phyloP scores from a whole-genome alignment of 2,329 filamentous ascomycete species.

The Colletotrichum abscissum region DNA sequence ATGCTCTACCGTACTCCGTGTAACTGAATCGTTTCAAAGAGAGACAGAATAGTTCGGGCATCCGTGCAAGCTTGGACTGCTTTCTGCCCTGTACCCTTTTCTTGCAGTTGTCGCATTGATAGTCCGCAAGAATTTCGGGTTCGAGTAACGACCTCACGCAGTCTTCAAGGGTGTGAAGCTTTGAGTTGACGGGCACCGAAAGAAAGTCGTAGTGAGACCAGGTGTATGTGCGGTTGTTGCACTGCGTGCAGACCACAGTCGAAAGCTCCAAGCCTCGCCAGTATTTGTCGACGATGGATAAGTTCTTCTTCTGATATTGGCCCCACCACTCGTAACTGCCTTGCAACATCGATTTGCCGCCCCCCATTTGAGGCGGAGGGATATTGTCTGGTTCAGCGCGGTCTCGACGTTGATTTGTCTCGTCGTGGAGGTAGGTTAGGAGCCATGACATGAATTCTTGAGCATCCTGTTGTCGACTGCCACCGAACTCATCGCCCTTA shows the following conservation, averaged over 20 bases:
- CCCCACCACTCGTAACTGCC: constrained; percentile 82
- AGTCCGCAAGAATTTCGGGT: constrained; percentile 74
- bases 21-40: constrained; percentile 72
- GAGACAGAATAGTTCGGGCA: constrained; percentile 83
- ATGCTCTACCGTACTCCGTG: constrained; percentile 41
- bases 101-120: constrained; percentile 81
- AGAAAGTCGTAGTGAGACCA: constrained; percentile 66
- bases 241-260: constrained; percentile 74
- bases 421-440: constrained; percentile 84
- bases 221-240: constrained; percentile 60
- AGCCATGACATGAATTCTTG: constrained; percentile 91
- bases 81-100: constrained; percentile 75
- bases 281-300: constrained; percentile 81
- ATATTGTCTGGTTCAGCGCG: constrained; percentile 13
- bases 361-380: constrained; percentile 45
- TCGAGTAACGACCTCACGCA: constrained; percentile 78
- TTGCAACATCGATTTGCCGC: constrained; percentile 50
- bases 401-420: constrained; percentile 74
- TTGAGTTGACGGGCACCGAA: constrained; percentile 52
- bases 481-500: constrained; percentile 68
- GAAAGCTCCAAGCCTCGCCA: constrained; percentile 83
- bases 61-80: constrained; percentile 78
- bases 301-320: constrained; percentile 74
- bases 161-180: constrained; percentile 59
- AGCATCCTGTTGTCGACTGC: constrained; percentile 86